Base-by-base conservation (phyloP, 2,329 filamentous ascomycete species). In the Aureobasidium leucospermi region DNA sequence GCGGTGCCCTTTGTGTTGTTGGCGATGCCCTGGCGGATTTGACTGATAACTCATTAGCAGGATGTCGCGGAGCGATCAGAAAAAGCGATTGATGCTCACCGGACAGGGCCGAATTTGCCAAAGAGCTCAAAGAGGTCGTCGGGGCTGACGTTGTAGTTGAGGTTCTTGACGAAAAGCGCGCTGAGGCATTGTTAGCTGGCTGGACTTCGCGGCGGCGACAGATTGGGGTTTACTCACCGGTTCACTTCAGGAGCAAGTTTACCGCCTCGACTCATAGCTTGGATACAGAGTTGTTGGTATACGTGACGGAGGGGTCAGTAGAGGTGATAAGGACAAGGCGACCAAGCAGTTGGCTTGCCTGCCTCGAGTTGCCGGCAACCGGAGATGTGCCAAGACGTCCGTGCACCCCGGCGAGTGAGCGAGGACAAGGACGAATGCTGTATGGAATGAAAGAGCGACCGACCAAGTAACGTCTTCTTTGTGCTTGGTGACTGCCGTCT, bases 121-220 rank as follows among this genome's bases (percentile, higher is more conserved):
- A 99, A 99, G 74, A 99, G 89, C 74, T 96, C 93, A 78, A 96
- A 99, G 67, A 99, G 85, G 78, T 97, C 92, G 79, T 96, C 92
- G 71, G 93, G 88, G 71, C 91, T 94, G 73, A 99, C 92, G 88
- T 95, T 96, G 85, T 96, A 97, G 88, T 92, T 96, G 81, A 97
- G 85, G 85, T 99, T 97, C 90, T 97, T 97, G 72, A 97, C 93
- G 85, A 97, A 97, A 81, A 99, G 89, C 87, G 94, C 93, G 87
- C 93, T 96, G 64, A 60, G 62, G 62, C 65, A 65, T 65, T 43
- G 67, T 73, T 69, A 72, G 70, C 68, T 65, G 63, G 68, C 29
- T 34, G 23, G 36, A 19, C n/a, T 19, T 57, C 28, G 34, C 41
- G 43, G 23, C 23, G 34, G 28, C 43, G 55, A 34, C 42, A 5